Conservation (phyloP, 192 early-diverging fungal genomes). For the Helicostylum pulchrum region DNA sequence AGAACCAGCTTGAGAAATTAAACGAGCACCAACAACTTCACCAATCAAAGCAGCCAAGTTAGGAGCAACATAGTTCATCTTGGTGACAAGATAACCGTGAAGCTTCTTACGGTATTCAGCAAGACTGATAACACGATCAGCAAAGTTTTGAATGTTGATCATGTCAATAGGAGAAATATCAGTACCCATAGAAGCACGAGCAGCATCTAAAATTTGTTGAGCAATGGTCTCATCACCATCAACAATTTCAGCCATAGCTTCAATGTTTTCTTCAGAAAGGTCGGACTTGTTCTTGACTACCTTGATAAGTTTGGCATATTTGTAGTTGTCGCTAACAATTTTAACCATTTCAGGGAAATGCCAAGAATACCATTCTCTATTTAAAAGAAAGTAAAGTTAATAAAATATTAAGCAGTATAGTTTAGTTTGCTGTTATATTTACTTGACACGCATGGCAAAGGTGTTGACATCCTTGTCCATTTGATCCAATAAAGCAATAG, state of each 20-base stretch:
- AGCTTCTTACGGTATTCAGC: constrained; percentile 93
- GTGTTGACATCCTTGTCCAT: constrained; percentile 99
- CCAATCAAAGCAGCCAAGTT: constrained; percentile 95
- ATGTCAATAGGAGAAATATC: constrained; percentile 95
- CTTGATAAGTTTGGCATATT: constrained; percentile 87
- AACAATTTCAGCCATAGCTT: constrained; percentile 73
- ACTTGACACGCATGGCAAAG: constrained; percentile 91
- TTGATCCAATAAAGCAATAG: constrained; percentile 92
- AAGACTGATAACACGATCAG: constrained; percentile 85
- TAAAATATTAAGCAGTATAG: background rate
- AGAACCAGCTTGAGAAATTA: constrained; percentile 96
- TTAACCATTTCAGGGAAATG: constrained; percentile 99
- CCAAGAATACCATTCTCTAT: constrained; percentile 99
- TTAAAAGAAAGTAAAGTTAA: background rate
- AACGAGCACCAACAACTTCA: constrained; percentile 93
- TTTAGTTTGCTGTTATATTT: constrained; percentile 13
- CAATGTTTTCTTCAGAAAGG: constrained; percentile 72
- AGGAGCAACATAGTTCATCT: constrained; percentile 96
- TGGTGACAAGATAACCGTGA: constrained; percentile 87
- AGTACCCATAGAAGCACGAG: constrained; percentile 95
- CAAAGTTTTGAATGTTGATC: constrained; percentile 93
- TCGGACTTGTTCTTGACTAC: constrained; percentile 91
- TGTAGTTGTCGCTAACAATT: constrained; percentile 90
- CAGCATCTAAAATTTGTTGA: constrained; percentile 89
- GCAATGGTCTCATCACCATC: constrained; percentile 78